phyloP scores from a whole-genome alignment of 345 rosid genomes.

The Eucalyptus decipiens region DNA sequence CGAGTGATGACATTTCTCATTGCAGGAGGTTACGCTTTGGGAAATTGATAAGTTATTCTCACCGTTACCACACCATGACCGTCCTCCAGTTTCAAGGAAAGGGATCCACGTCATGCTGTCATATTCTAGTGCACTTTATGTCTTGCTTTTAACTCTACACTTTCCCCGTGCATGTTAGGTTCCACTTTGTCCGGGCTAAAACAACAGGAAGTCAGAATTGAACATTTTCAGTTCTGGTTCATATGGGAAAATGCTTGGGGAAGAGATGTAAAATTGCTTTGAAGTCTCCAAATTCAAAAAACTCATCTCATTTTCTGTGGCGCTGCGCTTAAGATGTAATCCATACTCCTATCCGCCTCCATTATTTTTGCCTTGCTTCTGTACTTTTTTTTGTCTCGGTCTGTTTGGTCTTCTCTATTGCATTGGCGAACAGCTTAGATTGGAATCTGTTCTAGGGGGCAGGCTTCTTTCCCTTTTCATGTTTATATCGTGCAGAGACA shows the following conservation, averaged over 20 bases:
- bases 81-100: constrained; percentile 91
- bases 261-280: constrained; percentile 43
- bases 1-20: neutral
- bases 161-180: constrained; percentile 22
- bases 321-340: neutral
- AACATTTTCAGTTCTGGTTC: constrained; percentile 83
- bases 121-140: neutral
- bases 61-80: constrained; percentile 74
- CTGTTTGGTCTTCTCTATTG: neutral
- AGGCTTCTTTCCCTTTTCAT: no score
- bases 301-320: neutral
- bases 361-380: neutral
- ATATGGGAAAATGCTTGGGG: constrained; percentile 74
- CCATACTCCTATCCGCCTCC: neutral
- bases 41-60: constrained; percentile 84
- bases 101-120: neutral
- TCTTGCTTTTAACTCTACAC: neutral
- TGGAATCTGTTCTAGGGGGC: no score
- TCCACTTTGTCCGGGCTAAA: constrained; percentile 54
- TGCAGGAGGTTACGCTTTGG: constrained; percentile 84
- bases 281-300: neutral
- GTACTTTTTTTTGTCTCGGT: neutral
- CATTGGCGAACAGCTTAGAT: neutral
- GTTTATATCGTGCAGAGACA: no score
- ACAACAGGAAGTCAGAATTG: constrained; percentile 56